Evolutionary conservation across 2,329 filamentous ascomycete genomes (phyloP).

Genomic region (Talaromyces islandicus): DNA sequence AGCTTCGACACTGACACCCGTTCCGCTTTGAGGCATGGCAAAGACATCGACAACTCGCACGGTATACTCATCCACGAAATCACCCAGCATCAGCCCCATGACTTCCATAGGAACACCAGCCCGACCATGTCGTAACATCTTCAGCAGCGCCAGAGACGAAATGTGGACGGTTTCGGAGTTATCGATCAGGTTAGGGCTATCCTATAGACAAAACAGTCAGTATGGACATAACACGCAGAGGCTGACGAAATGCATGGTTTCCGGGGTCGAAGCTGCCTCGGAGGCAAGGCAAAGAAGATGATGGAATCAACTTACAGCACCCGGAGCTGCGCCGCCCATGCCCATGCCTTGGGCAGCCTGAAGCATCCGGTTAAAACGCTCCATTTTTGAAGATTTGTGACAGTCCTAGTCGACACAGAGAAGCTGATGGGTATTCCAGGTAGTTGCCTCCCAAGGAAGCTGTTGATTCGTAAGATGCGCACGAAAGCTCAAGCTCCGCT

Average conservation of each 20-base stretch:
- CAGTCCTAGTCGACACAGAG: neutral
- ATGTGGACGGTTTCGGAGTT: slow-evolving; percentile 99
- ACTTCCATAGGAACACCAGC: slow-evolving; percentile 99
- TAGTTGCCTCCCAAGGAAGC: slow-evolving; percentile 10
- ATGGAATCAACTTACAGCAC: slow-evolving; percentile 30
- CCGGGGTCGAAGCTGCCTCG: neutral
- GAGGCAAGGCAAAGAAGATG: neutral
- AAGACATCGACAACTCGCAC: slow-evolving; percentile 98
- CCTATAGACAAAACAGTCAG: slow-evolving; percentile 45
- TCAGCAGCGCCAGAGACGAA: slow-evolving; percentile 90
- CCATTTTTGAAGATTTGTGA: slow-evolving; percentile 54
- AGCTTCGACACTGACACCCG: slow-evolving; percentile 94
- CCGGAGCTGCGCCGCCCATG: slow-evolving; percentile 31
- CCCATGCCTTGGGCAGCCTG: slow-evolving; percentile 62
- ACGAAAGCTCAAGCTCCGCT: slow-evolving; percentile 6
- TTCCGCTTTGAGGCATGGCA: slow-evolving; percentile 98
- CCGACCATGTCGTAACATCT: slow-evolving; percentile 97
- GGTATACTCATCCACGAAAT: slow-evolving; percentile 98
- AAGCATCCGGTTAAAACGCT: slow-evolving; percentile 85
- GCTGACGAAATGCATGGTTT: neutral
- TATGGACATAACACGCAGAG: neutral
- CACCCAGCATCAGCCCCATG: slow-evolving; percentile 98
- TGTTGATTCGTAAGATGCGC: slow-evolving; percentile 2
- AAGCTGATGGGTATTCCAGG: slow-evolving; percentile 15
- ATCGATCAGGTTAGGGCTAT: slow-evolving; percentile 87